Evolutionary conservation across 768 basidiomycete genomes (phyloP).

Genomic region (Leccinum arenicola): DNA sequence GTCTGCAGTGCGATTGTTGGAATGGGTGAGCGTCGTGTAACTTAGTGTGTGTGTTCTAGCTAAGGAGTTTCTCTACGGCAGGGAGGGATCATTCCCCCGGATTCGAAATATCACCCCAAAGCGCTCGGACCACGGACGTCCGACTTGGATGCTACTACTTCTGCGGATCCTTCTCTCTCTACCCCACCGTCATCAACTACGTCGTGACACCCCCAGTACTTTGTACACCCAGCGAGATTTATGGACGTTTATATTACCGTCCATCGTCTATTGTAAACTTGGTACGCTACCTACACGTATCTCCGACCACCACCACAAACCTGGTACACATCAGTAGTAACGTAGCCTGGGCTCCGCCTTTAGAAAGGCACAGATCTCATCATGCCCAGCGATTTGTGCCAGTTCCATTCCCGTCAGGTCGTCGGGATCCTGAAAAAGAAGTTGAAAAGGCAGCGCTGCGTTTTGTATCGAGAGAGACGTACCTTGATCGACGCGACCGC

Average conservation of each 20-base stretch:
- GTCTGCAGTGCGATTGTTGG: slow-evolving; percentile 71
- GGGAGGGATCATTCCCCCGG: slow-evolving; percentile 62
- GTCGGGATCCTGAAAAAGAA: slow-evolving; percentile 57
- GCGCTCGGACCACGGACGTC: slow-evolving; percentile 21
- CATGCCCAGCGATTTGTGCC: slow-evolving; percentile 56
- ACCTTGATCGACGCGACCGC: slow-evolving; percentile 70
- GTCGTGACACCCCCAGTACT: slow-evolving; percentile 11
- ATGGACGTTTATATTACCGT: background rate
- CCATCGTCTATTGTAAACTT: background rate
- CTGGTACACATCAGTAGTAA: slow-evolving; percentile 15
- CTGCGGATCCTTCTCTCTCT: background rate
- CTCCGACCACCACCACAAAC: slow-evolving; percentile 2
- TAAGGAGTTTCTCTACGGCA: slow-evolving; percentile 21
- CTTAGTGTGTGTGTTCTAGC: background rate
- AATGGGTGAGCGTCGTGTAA: slow-evolving; percentile 49
- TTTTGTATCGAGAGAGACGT: slow-evolving; percentile 4
- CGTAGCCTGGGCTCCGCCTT: slow-evolving; percentile 8
- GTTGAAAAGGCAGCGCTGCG: slow-evolving; percentile 2
- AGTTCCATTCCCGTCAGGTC: slow-evolving; percentile 58
- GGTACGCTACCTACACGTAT: slow-evolving; percentile 4
- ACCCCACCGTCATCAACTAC: background rate
- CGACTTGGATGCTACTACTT: background rate
- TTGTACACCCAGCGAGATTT: background rate
- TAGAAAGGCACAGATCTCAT: slow-evolving; percentile 44
- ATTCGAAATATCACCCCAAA: slow-evolving; percentile 53